These are phyloP conservation scores for Tricholoma sp. DNA, from an alignment of 768 basidiomycete species.

Conservation along the genomic window DNA sequence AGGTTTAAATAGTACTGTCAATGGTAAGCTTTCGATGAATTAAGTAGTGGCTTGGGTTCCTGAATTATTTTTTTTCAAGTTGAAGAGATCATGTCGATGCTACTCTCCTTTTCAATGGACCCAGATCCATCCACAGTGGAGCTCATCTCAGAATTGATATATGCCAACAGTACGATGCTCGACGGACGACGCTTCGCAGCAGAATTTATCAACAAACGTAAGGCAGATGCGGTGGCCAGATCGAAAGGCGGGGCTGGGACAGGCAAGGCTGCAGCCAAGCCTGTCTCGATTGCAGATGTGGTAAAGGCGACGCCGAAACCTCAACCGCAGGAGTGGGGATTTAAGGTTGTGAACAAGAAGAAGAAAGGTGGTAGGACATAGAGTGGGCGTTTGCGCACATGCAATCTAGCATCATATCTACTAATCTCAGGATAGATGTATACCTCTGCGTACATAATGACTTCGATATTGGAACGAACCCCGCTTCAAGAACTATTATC, in stretches of 20 bases:
- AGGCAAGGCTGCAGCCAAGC: slow-evolving; percentile 41
- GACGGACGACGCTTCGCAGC: slow-evolving; percentile 94
- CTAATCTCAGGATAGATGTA: slow-evolving; percentile 2
- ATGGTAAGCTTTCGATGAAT: slow-evolving; percentile 41
- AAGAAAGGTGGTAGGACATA: slow-evolving; percentile 72
- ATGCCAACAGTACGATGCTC: slow-evolving; percentile 89
- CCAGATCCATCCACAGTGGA: slow-evolving; percentile 79
- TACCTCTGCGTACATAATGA: slow-evolving; percentile 3
- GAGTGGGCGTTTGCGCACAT: slow-evolving; percentile 7
- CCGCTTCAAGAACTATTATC: no score
- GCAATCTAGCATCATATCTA: slow-evolving; percentile 2
- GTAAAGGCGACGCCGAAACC: slow-evolving; percentile 85
- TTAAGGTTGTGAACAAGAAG: slow-evolving; percentile 95
- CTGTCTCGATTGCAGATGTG: slow-evolving; percentile 79
- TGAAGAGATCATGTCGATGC: slow-evolving; percentile 94
- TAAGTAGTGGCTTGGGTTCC: neutral
- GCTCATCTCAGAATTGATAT: slow-evolving; percentile 93
- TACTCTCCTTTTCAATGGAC: slow-evolving; percentile 91
- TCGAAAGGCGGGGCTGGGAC: slow-evolving; percentile 36
- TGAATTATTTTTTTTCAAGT: slow-evolving; percentile 41
- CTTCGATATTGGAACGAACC: neutral
- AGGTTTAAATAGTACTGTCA: slow-evolving; percentile 66
- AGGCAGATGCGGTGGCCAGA: slow-evolving; percentile 64
- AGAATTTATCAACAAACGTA: slow-evolving; percentile 85
- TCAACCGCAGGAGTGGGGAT: slow-evolving; percentile 74